phyloP scores from a whole-genome alignment of 345 rosid genomes.

The Hypericum perforatum region DNA sequence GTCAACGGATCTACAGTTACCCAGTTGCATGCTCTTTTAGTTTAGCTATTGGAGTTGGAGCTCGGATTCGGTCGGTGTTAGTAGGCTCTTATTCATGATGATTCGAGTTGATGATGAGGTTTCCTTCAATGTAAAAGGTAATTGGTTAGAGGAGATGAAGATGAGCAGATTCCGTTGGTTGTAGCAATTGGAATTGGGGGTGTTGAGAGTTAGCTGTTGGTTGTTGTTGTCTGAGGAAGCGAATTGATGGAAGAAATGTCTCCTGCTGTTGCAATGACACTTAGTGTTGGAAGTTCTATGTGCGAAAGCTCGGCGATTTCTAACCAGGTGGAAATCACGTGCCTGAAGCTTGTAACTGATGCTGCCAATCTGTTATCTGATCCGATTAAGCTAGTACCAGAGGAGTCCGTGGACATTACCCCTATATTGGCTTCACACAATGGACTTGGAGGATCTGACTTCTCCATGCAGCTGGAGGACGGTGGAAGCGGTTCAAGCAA shows the following conservation, averaged over 20 bases:
- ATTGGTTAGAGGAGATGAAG: conserved; percentile 13
- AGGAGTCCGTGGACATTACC: conserved; percentile 6
- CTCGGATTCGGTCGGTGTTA: conserved; percentile 5
- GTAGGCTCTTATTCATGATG: background rate
- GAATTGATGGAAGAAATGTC: conserved; percentile 25
- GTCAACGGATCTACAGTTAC: conserved; percentile 37
- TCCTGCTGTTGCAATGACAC: conserved; percentile 19
- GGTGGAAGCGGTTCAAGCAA: conserved; percentile 10
- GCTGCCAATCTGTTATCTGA: conserved; percentile 15
- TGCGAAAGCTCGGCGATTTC: conserved; percentile 20
- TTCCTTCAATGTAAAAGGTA: conserved; percentile 21
- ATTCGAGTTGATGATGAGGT: conserved; percentile 18
- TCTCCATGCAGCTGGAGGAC: conserved; percentile 3
- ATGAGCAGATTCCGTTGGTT: conserved; percentile 6
- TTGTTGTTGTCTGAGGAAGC: background rate
- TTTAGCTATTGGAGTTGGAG: conserved; percentile 11
- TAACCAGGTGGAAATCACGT: conserved; percentile 16
- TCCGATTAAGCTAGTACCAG: conserved; percentile 6
- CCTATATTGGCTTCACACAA: conserved; percentile 3
- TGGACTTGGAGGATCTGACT: conserved; percentile 6
- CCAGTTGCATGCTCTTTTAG: conserved; percentile 17
- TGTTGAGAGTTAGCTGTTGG: background rate
- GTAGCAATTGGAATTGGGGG: background rate
- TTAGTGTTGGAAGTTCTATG: conserved; percentile 19
- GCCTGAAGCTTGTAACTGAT: conserved; percentile 17